A percentile compares a stretch with the other conserved stretches of the same genome.
Evolutionary conservation across 495 filamentous ascomycete genomes (phyloP).

Genomic region (Tuber microsphaerosporum): DNA sequence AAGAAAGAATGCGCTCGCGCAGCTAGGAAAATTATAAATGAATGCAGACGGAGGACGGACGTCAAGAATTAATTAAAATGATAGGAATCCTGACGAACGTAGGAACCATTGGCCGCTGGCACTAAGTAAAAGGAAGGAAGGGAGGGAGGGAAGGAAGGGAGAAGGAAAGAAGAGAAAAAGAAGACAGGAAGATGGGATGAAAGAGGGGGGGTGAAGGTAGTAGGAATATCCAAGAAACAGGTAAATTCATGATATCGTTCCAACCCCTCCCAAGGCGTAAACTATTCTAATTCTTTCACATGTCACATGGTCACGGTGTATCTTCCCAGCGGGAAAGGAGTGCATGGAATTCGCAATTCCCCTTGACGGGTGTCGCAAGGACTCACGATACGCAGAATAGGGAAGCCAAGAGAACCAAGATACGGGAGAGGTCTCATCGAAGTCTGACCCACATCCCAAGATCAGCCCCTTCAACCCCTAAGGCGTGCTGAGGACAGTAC

Average conservation of each 20-base stretch:
- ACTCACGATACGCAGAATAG: conserved; percentile 8
- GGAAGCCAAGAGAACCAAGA: conserved; percentile 15
- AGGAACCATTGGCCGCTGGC: conserved; percentile 14
- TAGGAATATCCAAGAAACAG: conserved; percentile 17
- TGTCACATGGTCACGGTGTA: neutral
- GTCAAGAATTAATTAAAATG: conserved; percentile 24
- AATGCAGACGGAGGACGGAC: neutral
- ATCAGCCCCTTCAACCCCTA: conserved; percentile 3
- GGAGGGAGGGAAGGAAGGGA: neutral
- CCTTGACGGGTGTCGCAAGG: conserved; percentile 14
- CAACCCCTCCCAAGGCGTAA: neutral
- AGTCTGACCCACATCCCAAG: conserved; percentile 15
- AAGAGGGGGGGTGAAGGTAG: conserved; percentile 3
- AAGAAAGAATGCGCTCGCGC: conserved; percentile 22
- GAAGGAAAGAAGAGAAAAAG: neutral
- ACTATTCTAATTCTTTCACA: neutral
- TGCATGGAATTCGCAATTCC: neutral
- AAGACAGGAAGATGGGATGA: conserved; percentile 7
- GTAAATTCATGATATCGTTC: neutral
- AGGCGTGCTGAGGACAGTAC: neutral
- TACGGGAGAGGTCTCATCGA: conserved; percentile 18
- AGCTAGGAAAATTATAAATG: conserved; percentile 3
- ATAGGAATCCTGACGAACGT: conserved; percentile 13
- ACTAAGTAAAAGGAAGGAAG: conserved; percentile 7
- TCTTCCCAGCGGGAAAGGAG: neutral